Percentiles rank a stretch among this genome's conserved stretches.
phyloP scores from a whole-genome alignment of 306 rosid species.

The Albizia julibrissin region DNA sequence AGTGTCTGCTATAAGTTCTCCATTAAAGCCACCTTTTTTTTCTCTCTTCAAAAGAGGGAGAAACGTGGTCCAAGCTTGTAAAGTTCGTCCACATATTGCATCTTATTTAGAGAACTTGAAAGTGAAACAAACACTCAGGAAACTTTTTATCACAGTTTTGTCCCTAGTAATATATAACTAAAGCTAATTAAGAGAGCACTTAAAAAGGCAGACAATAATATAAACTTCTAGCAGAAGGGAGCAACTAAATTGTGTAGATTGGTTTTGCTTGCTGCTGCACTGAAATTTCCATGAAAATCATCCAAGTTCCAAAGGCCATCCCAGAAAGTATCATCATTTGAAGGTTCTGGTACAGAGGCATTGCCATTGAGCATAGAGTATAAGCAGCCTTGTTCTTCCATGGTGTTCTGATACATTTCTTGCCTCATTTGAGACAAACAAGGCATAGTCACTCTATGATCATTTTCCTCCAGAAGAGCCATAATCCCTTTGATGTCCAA shows the following conservation, averaged over 20 bases:
- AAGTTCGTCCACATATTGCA: neutral
- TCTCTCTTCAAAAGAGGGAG: neutral
- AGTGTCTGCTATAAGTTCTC: neutral
- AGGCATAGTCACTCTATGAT: conserved; percentile 28
- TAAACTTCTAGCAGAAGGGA: conserved; percentile 52
- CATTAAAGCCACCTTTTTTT: neutral
- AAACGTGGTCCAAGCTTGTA: neutral
- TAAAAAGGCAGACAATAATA: neutral
- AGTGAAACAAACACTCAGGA: neutral
- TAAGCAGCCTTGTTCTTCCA: conserved; percentile 48
- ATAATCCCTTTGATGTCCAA: conserved; percentile 61
- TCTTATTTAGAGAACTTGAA: neutral
- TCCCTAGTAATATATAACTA: neutral
- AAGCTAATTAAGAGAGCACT: neutral
- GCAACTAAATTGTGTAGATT: conserved; percentile 58
- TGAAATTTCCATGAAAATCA: conserved; percentile 57
- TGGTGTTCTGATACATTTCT: conserved; percentile 48
- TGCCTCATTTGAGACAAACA: conserved; percentile 48
- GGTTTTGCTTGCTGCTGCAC: conserved; percentile 53
- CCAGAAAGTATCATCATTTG: conserved; percentile 56
- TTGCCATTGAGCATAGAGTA: conserved; percentile 49
- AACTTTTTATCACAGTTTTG: neutral
- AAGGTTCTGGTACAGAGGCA: conserved; percentile 45
- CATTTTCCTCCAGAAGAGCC: conserved; percentile 63
- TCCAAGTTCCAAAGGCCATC: conserved; percentile 82